Conservation (phyloP, 257 asterid genomes). For the Rauvolfia tetraphylla region DNA sequence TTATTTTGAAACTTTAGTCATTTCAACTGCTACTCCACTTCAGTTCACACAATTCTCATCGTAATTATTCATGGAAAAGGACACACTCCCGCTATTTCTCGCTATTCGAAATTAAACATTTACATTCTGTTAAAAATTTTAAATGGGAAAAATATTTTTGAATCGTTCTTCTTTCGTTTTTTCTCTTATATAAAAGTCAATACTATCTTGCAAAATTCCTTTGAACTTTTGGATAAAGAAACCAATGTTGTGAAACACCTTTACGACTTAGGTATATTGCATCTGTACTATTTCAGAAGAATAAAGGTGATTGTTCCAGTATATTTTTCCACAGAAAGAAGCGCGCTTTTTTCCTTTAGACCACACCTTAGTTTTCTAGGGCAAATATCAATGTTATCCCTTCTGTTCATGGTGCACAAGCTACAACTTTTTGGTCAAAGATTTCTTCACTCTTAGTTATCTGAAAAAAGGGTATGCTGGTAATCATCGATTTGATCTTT, state of each 20-base stretch:
- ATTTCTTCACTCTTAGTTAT: conserved; percentile 10
- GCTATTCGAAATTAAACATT: too few species aligned
- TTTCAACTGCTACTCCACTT: conserved; percentile 4
- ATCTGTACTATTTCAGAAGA: not conserved
- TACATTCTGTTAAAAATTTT: too few species aligned
- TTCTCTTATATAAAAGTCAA: not conserved
- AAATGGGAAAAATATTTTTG: not conserved
- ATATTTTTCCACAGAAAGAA: conserved; percentile 2
- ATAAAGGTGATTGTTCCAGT: not conserved
- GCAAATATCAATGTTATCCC: not conserved
- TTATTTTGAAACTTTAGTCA: conserved; percentile 6
- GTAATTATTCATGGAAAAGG: not conserved
- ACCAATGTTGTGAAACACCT: not conserved
- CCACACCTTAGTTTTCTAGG: not conserved
- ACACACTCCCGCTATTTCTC: too few species aligned
- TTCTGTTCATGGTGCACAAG: conserved; percentile 6
- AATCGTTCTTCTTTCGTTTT: not conserved
- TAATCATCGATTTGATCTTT: conserved; percentile 7
- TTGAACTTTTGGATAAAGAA: conserved; percentile 3
- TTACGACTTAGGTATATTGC: not conserved
- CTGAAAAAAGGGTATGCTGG: conserved; percentile 9
- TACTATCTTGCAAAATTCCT: not conserved
- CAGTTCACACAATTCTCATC: not conserved
- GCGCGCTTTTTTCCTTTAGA: conserved; percentile 5
- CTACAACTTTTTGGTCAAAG: conserved; percentile 32